Evolutionary conservation across 1,139 yeast genomes (phyloP).

Genomic region (Blastobotrys illinoisensis): DNA sequence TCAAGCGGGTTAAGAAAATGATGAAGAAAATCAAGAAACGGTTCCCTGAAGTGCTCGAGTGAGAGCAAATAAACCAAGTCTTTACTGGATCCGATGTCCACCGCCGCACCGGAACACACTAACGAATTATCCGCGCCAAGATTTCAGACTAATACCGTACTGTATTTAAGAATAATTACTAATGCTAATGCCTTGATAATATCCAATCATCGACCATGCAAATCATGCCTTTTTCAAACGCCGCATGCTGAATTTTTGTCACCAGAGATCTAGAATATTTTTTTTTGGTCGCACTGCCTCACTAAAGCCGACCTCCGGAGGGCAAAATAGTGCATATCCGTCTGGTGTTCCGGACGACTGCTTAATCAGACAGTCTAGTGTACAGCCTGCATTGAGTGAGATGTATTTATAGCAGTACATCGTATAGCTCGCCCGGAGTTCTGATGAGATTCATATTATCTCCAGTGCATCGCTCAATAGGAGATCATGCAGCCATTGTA

Average conservation of each 20-base stretch:
- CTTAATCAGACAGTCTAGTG: background rate
- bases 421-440: background rate
- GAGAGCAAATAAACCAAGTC: too few relatives aligned
- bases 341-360: background rate
- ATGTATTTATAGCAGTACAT: background rate
- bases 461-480: background rate
- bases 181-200: background rate
- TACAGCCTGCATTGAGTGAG: background rate
- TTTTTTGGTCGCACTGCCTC: background rate
- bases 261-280: background rate
- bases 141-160: too few relatives aligned
- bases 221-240: background rate
- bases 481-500: background rate
- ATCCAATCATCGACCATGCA: background rate
- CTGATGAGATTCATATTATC: background rate
- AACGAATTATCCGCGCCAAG: background rate
- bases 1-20: conserved; percentile 28
- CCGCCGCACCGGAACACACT: background rate
- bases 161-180: background rate
- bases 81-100: too few relatives aligned
- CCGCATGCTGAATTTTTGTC: background rate
- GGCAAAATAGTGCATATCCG: background rate
- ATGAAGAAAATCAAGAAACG: conserved; percentile 5
- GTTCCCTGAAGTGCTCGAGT: background rate
- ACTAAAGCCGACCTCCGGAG: background rate